Base-by-base conservation (phyloP, 257 asterid species). In the Cinchona pubescens region DNA sequence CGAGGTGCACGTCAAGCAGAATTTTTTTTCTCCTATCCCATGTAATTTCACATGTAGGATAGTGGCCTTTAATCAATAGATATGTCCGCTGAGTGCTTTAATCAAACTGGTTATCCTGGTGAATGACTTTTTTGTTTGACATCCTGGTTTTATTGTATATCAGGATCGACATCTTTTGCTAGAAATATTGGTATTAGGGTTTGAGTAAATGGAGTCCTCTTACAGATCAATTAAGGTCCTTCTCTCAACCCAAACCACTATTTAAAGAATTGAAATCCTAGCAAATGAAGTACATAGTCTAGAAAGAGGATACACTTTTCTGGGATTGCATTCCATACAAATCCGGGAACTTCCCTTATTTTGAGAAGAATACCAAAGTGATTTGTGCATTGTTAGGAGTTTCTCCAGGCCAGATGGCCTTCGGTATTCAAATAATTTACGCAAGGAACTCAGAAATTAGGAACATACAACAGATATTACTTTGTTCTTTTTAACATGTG, bases 51-150 rank as follows among this genome's bases (percentile, higher is more conserved):
- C 53, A n/a, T 67, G 30, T 42, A 37, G 51, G 5, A 10, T 21
- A 49, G 5, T 18, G 12, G 35, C 60, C 29, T 30, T 13, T 72
- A 27, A 43, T 29, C 18, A 21, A 67, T 19, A 46, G 72, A 75
- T 37, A 38, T 14, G 6, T 67, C 68, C 5, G 3, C 53, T 46
- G 34, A 16, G 38, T 32, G 4, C 13, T 23, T 21, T 23, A 65
- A 21, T 9, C 35, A 15, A 64, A 35, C 67, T 64, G 70, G 32
- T 49, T 34, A 35, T 75, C 64, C 64, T 63, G 15, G 78, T 48
- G 59, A 62, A 32, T 45, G 35, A 34, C 9, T n/a, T 11, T 43
- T 69, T 53, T 66, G 23, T 27, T 30, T 49, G 64, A 14, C 45
- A 64, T 27, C 16, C 19, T 55, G n/a, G 46, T 65, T 51, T 67